Percentiles rank a stretch among this genome's conserved stretches.
These are phyloP conservation scores for Conringia planisiliqua DNA, from an alignment of 345 rosid genomes.

Conservation along the genomic window DNA sequence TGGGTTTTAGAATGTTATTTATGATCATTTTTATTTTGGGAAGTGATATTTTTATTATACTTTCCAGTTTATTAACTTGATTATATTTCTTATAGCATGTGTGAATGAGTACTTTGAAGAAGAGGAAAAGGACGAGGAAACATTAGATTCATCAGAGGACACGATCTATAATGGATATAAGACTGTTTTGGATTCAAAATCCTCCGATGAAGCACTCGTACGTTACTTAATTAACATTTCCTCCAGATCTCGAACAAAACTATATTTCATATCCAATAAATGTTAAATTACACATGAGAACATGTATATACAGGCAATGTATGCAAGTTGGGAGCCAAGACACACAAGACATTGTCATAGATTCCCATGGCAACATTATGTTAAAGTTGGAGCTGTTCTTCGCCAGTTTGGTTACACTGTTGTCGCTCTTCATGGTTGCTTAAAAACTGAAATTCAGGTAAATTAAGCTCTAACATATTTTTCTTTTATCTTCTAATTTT, in stretches of 20 bases:
- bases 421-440: slow-evolving; percentile 85
- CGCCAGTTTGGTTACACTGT: slow-evolving; percentile 75
- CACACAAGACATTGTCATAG: slow-evolving; percentile 49
- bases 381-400: slow-evolving; percentile 75
- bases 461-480: too few relatives aligned
- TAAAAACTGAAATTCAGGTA: slow-evolving; percentile 87
- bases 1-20: neutral
- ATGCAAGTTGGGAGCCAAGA: slow-evolving; percentile 91
- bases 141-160: slow-evolving; percentile 45
- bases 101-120: slow-evolving; percentile 65
- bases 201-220: slow-evolving; percentile 69
- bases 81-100: slow-evolving; percentile 42
- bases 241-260: neutral
- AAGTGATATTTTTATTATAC: neutral
- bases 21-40: neutral
- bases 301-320: slow-evolving; percentile 46
- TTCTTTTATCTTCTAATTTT: too few relatives aligned
- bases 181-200: slow-evolving; percentile 73
- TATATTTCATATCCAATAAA: neutral
- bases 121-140: slow-evolving; percentile 31
- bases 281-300: neutral
- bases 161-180: slow-evolving; percentile 62
- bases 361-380: slow-evolving; percentile 69
- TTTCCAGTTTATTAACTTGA: neutral
- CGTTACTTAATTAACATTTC: slow-evolving; percentile 5